Evolutionary conservation across 2,329 filamentous ascomycete genomes (phyloP).

Genomic region (Venturia pyrina): DNA sequence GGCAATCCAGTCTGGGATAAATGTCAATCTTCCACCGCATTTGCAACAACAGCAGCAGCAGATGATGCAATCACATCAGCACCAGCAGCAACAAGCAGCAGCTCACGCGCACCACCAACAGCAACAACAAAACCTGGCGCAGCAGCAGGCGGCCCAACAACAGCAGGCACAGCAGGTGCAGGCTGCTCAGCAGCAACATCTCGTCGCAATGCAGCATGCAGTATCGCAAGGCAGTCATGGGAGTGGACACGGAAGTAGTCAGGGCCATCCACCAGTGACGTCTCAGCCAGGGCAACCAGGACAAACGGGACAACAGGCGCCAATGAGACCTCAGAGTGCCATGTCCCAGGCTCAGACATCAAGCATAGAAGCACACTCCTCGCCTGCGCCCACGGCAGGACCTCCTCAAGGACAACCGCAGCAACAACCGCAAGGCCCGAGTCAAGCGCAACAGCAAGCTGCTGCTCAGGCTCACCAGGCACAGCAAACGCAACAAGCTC

Average conservation of each 20-base stretch:
- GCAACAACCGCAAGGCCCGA: constrained; percentile 22
- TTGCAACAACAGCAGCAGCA: constrained; percentile 31
- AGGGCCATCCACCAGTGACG: constrained; percentile 28
- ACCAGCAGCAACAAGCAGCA: constrained; percentile 24
- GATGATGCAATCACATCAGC: constrained; percentile 27
- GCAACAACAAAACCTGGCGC: constrained; percentile 22
- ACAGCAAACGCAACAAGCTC: constrained; percentile 12
- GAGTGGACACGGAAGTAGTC: constrained; percentile 39
- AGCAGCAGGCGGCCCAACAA: constrained; percentile 36
- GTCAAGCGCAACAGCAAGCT: constrained; percentile 19
- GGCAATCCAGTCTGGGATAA: constrained; percentile 35
- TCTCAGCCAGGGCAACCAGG: constrained; percentile 28
- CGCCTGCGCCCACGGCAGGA: constrained; percentile 26
- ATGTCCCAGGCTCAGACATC: constrained; percentile 17
- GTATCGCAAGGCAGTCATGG: constrained; percentile 29
- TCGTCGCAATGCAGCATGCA: constrained; percentile 28
- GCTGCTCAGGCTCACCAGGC: constrained; percentile 13
- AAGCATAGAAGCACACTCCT: constrained; percentile 28
- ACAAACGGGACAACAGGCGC: constrained; percentile 16
- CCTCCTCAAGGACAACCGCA: constrained; percentile 18
- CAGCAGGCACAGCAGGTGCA: constrained; percentile 31
- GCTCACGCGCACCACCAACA: constrained; percentile 30
- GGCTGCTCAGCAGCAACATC: constrained; percentile 21
- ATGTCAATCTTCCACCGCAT: constrained; percentile 38
- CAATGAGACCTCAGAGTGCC: constrained; percentile 28